Evolutionary conservation across 2,329 filamentous ascomycete species (phyloP), one percentile per base, ranked within the genome.

Genomic region (Alternaria arbusti): DNA sequence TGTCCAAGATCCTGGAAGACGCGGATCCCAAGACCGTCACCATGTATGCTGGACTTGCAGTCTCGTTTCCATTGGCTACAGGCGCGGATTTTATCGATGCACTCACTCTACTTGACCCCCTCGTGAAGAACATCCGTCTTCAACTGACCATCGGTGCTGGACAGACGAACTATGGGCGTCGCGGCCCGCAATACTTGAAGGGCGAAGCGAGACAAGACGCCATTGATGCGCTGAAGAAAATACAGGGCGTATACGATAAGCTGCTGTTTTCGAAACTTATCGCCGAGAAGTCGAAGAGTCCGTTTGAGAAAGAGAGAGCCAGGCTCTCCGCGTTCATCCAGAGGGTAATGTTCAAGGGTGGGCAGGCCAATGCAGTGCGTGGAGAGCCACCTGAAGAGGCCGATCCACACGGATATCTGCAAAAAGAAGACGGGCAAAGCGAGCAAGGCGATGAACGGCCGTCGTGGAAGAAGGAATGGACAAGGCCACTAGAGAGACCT

Each of bases 1-100:
- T 79, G 76, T 65, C 54, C 11, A 57, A 64, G 11, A 66, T 66
- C 1, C 64, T 78, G 10, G 72, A 73, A 40, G 74, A 80, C 49
- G 71, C 64, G 9, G 77, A 80, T 56, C 25, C 74, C 3, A 78
- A 76, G 55, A 63, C 70, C 6, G 71, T 73, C 13, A 58, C 57
- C 32, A 74, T 73, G 70, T 79, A 77, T 54, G 75, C 75, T 25
- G 71, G 75, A 2, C 70, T 80, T 23, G 75, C 70, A 11, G 45
- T 66, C 15, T 58, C 36, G 0, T 77, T 76, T 25, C 77, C 78
- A 2, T 62, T 73, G 5, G 74, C 72, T 30, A 78, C 68, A 32
- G 76, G 71, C 10, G 56, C 70, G n/a, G 73, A 77, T 57, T 64
- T 76, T 15, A 44, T 78, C 11, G 66, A 75, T 36, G 74, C 76